Evolutionary conservation across 2,329 filamentous ascomycete genomes (phyloP).

Genomic region (Zopfia rhizophila): DNA sequence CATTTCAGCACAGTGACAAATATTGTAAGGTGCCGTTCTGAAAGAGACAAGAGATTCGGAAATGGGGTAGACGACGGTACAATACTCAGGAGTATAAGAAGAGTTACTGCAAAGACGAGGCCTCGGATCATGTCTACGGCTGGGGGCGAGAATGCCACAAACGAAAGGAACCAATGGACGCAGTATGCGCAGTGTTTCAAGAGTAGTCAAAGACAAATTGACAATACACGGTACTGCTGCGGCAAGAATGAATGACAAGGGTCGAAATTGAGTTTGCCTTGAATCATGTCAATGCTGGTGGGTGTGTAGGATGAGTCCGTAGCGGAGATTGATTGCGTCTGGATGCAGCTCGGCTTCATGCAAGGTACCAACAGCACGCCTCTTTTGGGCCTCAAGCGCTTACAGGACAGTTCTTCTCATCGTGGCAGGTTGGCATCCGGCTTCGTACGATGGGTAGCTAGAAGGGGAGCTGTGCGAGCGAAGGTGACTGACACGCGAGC

Average conservation of each 20-base stretch:
- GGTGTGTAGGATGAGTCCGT: background rate
- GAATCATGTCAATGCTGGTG: background rate
- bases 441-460: no score
- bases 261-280: no score
- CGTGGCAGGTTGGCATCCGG: no score
- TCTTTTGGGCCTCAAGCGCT: no score
- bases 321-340: background rate
- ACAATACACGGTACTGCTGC: no score
- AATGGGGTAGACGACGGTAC: constrained; percentile 28
- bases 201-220: no score
- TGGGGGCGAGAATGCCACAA: background rate
- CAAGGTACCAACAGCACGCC: constrained; percentile 6
- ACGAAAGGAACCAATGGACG: no score
- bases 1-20: constrained; percentile 40
- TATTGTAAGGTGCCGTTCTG: constrained; percentile 33
- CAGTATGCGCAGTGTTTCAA: no score
- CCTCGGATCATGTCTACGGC: constrained; percentile 31
- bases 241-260: no score
- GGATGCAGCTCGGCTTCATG: constrained; percentile 1
- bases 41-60: constrained; percentile 37
- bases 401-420: no score
- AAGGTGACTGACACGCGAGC: constrained; percentile 9
- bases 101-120: constrained; percentile 29
- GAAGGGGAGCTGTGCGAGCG: no score
- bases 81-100: constrained; percentile 23